phyloP scores from a whole-genome alignment of 352 stramenopile genomes.

The Phytophthora rubi region DNA sequence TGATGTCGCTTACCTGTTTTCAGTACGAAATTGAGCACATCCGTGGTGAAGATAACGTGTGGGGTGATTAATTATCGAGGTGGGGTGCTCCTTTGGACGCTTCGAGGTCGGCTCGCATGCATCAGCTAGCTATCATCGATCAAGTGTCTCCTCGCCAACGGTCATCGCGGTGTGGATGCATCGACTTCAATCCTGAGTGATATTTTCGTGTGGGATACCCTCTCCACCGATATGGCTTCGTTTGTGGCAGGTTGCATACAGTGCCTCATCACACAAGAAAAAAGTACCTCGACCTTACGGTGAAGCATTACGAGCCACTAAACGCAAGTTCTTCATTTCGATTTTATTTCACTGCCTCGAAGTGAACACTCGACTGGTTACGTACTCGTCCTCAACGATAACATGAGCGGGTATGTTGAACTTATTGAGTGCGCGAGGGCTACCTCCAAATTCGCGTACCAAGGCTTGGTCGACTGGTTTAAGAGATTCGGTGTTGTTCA shows the following conservation, averaged over 20 bases:
- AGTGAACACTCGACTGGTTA: background rate
- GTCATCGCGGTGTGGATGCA: background rate
- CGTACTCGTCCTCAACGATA: background rate
- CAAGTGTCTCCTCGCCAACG: background rate
- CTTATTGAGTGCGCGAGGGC: background rate
- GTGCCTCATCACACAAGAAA: background rate
- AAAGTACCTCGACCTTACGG: background rate
- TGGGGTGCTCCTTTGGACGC: background rate
- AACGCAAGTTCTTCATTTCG: background rate
- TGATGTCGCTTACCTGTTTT: background rate
- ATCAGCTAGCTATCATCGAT: background rate
- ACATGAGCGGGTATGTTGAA: background rate
- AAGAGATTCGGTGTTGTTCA: background rate
- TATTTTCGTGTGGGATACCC: background rate
- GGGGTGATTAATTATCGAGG: background rate
- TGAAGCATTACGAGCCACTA: background rate
- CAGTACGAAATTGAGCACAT: background rate
- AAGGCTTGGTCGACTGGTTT: background rate
- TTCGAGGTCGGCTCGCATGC: background rate
- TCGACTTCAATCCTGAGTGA: background rate
- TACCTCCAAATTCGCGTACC: background rate
- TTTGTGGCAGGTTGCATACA: background rate
- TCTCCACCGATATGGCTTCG: background rate
- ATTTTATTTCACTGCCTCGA: background rate
- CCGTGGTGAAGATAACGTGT: background rate